Evolutionary conservation across 2,329 filamentous ascomycete species (phyloP), one percentile per base, ranked within the genome.

Genomic region (Fusarium sororula): DNA sequence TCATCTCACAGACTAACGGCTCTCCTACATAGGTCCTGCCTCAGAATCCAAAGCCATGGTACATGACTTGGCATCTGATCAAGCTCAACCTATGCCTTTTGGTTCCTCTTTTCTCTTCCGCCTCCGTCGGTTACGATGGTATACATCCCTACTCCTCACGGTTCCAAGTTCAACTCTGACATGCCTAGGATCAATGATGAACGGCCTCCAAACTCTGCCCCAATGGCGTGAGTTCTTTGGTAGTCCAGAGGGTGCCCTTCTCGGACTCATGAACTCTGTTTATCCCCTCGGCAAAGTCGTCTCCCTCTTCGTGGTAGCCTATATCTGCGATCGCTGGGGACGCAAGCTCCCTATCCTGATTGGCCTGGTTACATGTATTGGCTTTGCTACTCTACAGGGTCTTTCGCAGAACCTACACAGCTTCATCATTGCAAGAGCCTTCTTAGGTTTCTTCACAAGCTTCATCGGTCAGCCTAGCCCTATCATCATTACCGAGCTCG

Each of bases 161-260:
- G 3, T 12, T 38, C 2, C 17, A 41, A 6, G 2, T 5, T 6
- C 13, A 30, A 22, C 15, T 24, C 18, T 60, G 13, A 60, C n/a
- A 55, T 9, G 8, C 2, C 0, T 1, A 77, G 81, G 80, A n/a
- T 83, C 82, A 2, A 80, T 86, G 65, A 84, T 84, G 82, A 86
- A 86, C 66, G 85, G 84, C 10, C 78, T 86, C 1, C 84, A 86
- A 58, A 80, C 84, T 6, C 78, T 85, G 0, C 66, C 78, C 0
- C 77, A 81, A 63, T 86, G 85, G 84, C 80, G 81, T 44, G 60
- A 70, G 5, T 85, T 84, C 67, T 85, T 86, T 55, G 77, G 78
- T 14, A 74, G 82, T 42, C 83, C 83, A 4, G 41, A 69, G 9
- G 82, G 80, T 2, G 77, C 80, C 14, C 70, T 80, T 17, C 79